Evolutionary conservation across 106 monocot genomes (phyloP), one percentile per base, ranked within the genome.

Genomic region (Dendrobium nobile): DNA sequence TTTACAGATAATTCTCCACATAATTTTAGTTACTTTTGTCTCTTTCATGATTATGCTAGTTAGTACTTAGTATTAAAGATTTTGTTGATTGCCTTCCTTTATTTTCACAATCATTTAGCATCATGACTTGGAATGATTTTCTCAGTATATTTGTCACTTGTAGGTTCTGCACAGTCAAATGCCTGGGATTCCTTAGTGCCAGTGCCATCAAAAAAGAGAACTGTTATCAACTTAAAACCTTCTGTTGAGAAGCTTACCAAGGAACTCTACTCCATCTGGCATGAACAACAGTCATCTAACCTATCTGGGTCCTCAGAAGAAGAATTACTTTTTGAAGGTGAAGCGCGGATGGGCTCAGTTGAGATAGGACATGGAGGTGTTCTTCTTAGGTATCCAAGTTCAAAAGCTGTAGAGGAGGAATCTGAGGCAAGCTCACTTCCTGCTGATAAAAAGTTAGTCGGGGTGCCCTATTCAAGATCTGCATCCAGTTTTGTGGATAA

Each of bases 401-500:
- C 85, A 78, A 88, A 83, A 80, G 75, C 75, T 44, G 58, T 82
- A 5, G 95, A 95, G 48, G 99, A 99, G 83, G 99, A 99, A 88
- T 99, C 95, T 68, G 99, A 96, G 77, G 98, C 98, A 78, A 99
- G 98, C 85, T 99, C 99, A 5, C 67, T 91, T 85, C 88, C 89
- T 58, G 43, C 78, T 67, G 91, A 90, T 80, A 91, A 85, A 41
- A 83, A 77, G 41, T 73, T 79, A 81, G 41, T 40, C 3, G 73
- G 77, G 77, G 86, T 88, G 47, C 31, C 80, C 24, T 85, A 80
- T 58, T 87, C 85, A 16, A 87, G 87, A 40, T 82, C 83, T 47
- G 82, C 81, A 45, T 88, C 88, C 43, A 77, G 85, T 84, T 20
- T 47, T 59, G 78, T 85, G 56, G 59, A 91, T 81, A 87, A 55